Evolutionary conservation across 2,329 filamentous ascomycete species (phyloP), one percentile per base, ranked within the genome.

Genomic region (Dactylellina sp.): DNA sequence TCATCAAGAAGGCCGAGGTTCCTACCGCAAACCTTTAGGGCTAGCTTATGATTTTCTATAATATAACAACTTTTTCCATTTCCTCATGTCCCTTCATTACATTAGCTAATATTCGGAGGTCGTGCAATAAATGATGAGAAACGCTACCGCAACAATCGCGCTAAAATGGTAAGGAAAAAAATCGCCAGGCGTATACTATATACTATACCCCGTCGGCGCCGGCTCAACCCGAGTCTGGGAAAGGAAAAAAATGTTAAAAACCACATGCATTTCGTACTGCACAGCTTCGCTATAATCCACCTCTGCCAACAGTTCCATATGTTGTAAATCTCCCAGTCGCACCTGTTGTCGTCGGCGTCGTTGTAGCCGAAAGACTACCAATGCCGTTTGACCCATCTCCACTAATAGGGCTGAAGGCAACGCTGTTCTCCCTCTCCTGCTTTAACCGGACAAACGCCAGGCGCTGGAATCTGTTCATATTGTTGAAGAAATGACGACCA

Each of bases 401-500:
- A 11, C 35, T 42, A 12, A 60, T 39, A 7, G 66, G 66, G 16
- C 66, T 71, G 18, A 71, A 63, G 3, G 57, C 50, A 9, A 57
- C 57, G 47, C 61, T 75, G 25, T 77, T 78, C 40, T 84, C 82
- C 70, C 82, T 83, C 68, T 89, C 92, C 71, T 89, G 86, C 80
- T 90, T 89, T 53, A 96, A 88, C 53, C 94, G 86, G 77, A 90
- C 89, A 79, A 90, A 97, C 1, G 91, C 94, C 76, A 96, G 82
- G 82, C 94, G 96, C 77, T 93, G 90, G 80, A 97, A 99, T 47
- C 92, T 86, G 68, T 93, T 95, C 53, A 99, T 83, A 28, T 88
- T 88, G 76, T 86, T 88, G 92, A 94, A 99, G 86, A 95, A 98
- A 82, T 98, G 92, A 79, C 93, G 87, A 1, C 95, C 95, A 7